Evolutionary conservation across 768 basidiomycete genomes (phyloP), one percentile per base, ranked within the genome.

Genomic region (Mycena vulgaris): DNA sequence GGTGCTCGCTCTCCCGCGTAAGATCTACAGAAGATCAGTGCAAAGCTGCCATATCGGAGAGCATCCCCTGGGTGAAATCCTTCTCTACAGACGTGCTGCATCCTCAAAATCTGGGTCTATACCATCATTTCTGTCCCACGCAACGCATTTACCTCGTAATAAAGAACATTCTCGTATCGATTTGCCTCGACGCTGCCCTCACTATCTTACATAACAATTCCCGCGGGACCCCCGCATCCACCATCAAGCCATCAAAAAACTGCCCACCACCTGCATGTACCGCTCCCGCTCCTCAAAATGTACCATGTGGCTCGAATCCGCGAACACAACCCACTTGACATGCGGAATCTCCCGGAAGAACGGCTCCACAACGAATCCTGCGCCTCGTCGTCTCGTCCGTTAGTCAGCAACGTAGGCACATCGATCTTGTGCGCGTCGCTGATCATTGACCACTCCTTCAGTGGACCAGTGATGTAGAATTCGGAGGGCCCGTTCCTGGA

Each of bases 261-360:
- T 49, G 11, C 64, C 80, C 5, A 82, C 75, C 10, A 80, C 75
- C 45, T 78, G 59, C 76, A 82, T 80, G 63, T 69, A 82, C 61
- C 77, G 75, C 52, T 79, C 77, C 3, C 83, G 76, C 75, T 85
- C 84, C 69, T 83, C 84, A 47, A 77, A 66, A 16, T 84, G 81
- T 11, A 79, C 70, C 39, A 81, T 74, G 63, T 84, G 83, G 7
- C 80, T 77, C 14, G 81, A 84, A 33, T 81, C 49, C 17, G 77
- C 77, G 68, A 83, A 84, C 27, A 78, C 81, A 10, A 81, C 45
- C 83, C 83, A 84, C 58, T 76, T 79, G 40, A 78, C 80, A 39
- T 76, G 79, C 51, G 77, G 75, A 39, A 85, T 79, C 25, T 62
- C 28, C 39, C 68, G 47, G 42, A 83, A 83, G 70, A 69, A 83